Percentiles rank a stretch among this genome's conserved stretches.
phyloP scores from a whole-genome alignment of 306 rosid genomes.

The Macrotyloma uniflorum region DNA sequence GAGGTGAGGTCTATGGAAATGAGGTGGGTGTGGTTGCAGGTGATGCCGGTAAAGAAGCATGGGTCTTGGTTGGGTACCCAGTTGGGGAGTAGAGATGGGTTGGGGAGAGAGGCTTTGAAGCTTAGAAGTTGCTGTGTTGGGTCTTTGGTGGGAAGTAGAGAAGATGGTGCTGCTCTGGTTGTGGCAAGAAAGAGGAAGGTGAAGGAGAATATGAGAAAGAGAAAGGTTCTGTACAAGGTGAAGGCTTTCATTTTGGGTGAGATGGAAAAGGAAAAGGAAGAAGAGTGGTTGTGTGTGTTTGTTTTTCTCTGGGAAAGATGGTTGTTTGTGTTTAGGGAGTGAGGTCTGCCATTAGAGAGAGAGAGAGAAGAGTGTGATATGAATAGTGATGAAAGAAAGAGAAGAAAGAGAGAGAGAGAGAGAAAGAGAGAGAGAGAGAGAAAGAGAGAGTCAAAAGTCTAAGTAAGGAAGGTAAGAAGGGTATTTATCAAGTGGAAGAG shows the following conservation, averaged over 20 bases:
- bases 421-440: constrained; percentile 1
- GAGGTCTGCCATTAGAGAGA: constrained; percentile 67
- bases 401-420: not conserved
- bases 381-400: not conserved
- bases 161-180: not conserved
- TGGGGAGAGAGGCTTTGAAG: constrained; percentile 69
- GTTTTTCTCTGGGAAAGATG: not conserved
- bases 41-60: constrained; percentile 64
- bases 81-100: constrained; percentile 59
- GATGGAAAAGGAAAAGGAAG: not conserved
- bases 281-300: not conserved
- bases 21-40: constrained; percentile 57
- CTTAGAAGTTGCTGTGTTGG: constrained; percentile 54
- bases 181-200: not conserved
- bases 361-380: constrained; percentile 28
- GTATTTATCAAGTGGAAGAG: constrained; percentile 73
- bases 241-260: constrained; percentile 41
- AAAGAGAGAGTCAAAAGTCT: constrained; percentile 65
- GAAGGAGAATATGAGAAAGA: not conserved
- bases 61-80: no score
- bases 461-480: constrained; percentile 63
- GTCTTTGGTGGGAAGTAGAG: not conserved
- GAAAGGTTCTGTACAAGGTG: not conserved
- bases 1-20: constrained; percentile 69
- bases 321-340: constrained; percentile 33